Evolutionary conservation across 2,329 filamentous ascomycete species (phyloP), one percentile per base, ranked within the genome.

Genomic region (Pyrenophora seminiperda): DNA sequence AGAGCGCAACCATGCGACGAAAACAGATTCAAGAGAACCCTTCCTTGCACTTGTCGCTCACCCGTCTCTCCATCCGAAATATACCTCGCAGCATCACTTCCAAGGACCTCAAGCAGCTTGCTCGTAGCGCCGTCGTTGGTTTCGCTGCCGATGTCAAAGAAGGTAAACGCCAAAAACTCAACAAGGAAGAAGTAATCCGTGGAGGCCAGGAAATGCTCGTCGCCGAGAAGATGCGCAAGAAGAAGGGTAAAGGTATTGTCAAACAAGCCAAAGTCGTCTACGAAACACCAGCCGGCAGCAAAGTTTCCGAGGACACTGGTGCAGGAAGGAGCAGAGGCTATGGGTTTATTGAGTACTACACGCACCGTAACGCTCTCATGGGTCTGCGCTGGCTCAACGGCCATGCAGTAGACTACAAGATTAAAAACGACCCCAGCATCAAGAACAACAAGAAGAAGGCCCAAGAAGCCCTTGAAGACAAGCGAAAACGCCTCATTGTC

Each of bases 281-380:
- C 66, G 94, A 99, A 77, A 89, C 88, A 47, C 83, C 83, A 29
- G 86, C 94, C 62, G 94, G 94, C 37, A 85, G 85, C 66, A 97
- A 97, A 77, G 85, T 96, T 11, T 75, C 81, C 7, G 91, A 96
- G 75, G 81, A 83, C 34, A 85, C 80, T 41, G 91, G 89, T 6
- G 91, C 86, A 5, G 92, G 92, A 38, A 84, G 89, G 69, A 94
- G 89, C 71, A 84, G 93, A 71, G 94, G 94, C 4, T 99, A 99
- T 71, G 94, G 95, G 10, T 99, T 99, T 77, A 89, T 99, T 61
- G 94, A 99, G 76, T 99, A 97, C 75, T 89, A 86, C 58, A 94
- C 90, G 22, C 94, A 99, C 69, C 88, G 94, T 41, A 93, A 88
- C 80, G 94, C 94, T 11, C 81, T 99, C 31, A 97, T 97, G 90